Conservation (phyloP, 345 rosid species). For the Litchi chinensis region DNA sequence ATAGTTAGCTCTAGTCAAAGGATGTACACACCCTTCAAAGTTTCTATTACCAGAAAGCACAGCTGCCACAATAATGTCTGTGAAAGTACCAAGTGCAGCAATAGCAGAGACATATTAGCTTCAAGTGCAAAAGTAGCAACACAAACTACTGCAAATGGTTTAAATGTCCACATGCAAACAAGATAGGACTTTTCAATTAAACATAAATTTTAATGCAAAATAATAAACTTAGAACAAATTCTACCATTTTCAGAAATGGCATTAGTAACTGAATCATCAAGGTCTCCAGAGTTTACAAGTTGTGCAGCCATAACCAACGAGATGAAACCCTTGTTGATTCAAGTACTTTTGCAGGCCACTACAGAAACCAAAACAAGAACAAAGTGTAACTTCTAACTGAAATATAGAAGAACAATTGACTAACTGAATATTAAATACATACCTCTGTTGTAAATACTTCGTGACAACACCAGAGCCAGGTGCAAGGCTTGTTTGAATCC, state of each 20-base stretch:
- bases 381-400: background rate
- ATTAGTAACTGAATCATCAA: slow-evolving; percentile 62
- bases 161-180: background rate
- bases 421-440: background rate
- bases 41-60: slow-evolving; percentile 89
- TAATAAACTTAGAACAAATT: background rate
- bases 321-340: slow-evolving; percentile 65
- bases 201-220: background rate
- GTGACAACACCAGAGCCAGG: slow-evolving; percentile 84
- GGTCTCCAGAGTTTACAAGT: slow-evolving; percentile 76
- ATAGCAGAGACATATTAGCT: slow-evolving; percentile 13
- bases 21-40: slow-evolving; percentile 89
- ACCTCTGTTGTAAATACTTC: slow-evolving; percentile 73
- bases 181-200: too few species aligned
- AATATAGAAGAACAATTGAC: background rate
- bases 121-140: background rate
- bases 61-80: slow-evolving; percentile 80
- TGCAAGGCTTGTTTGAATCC: slow-evolving; percentile 87
- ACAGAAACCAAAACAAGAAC: slow-evolving; percentile 20
- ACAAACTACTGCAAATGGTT: background rate
- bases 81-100: slow-evolving; percentile 15
- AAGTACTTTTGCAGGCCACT: slow-evolving; percentile 74
- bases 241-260: slow-evolving; percentile 73
- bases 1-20: slow-evolving; percentile 82
- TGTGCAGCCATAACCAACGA: slow-evolving; percentile 86